Base-by-base conservation (phyloP, 306 rosid genomes). In the Malus sylvestris region DNA sequence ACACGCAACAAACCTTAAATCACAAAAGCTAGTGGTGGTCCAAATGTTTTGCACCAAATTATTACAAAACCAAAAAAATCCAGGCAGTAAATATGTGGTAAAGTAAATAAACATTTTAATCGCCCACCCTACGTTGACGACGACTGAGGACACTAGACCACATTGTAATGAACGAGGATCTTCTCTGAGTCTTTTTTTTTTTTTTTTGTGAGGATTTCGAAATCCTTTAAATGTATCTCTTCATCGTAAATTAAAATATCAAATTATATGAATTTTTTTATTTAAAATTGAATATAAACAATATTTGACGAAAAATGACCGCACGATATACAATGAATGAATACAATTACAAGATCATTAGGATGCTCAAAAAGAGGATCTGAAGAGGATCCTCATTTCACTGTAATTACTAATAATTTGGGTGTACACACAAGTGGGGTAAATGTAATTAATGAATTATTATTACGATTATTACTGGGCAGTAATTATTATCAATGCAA, bases 401-500 rank as follows among this genome's bases (percentile, higher is more conserved):
- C 0, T 38, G 38, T 61, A 61, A 61, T 4, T 49, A 15, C 55
- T 15, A 1, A 27, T 13, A 61, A 25, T 9, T 61, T 61, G 4
- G 13, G 66, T 13, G 35, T 13, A 61, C 12, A 25, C 19, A 12
- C 10, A 61, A 27, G 4, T 61, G 29, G 2, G 45, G 73, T 7
- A 69, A 4, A 44, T 30, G 6, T 55, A 63, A 16, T 35, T 35
- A 35, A 35, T 35, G 30, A 22, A 32, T 9, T 12, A 67, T 51
- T 23, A 53, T 52, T 32, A 42, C 20, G 6, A 53, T 53, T 55
- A 55, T 55, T 55, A n/a, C 3, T 58, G 30, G 14, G 14, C 12
- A 10, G 4, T 20, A n/a, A n/a, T 59, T 22, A 23, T 59, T 55
- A 68, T 88, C 79, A 88, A 86, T 86, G 74, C 73, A 42, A 33